Conservation (phyloP, 1,139 yeast species). For the Yamadazyma songkhlaensis region DNA sequence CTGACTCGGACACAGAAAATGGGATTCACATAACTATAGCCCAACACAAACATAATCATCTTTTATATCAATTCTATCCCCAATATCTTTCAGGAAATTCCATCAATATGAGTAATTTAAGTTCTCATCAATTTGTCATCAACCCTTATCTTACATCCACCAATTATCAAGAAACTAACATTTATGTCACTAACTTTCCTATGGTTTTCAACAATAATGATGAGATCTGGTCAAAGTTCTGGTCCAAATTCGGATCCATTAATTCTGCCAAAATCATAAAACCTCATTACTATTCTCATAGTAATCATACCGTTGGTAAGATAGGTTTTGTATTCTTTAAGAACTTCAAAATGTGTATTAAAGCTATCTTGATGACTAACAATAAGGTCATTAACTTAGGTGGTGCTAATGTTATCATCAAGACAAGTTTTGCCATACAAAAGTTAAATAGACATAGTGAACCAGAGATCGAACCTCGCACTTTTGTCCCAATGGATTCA, state of each 20-base stretch:
- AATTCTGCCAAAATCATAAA: slow-evolving; percentile 46
- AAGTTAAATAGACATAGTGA: slow-evolving; percentile 16
- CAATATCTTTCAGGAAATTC: slow-evolving; percentile 8
- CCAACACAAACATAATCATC: slow-evolving; percentile 40
- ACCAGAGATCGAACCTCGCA: too few relatives aligned
- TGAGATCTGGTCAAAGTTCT: slow-evolving; percentile 35
- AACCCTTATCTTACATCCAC: slow-evolving; percentile 13
- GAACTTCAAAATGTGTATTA: slow-evolving; percentile 36
- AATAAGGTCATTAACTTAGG: slow-evolving; percentile 23
- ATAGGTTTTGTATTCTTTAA: slow-evolving; percentile 44
- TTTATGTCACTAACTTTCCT: slow-evolving; percentile 56
- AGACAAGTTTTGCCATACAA: slow-evolving; percentile 43
- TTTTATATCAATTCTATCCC: slow-evolving; percentile 19
- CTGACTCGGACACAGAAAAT: not conserved
- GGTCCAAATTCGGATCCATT: slow-evolving; percentile 42
- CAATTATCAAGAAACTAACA: slow-evolving; percentile 56
- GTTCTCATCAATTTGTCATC: slow-evolving; percentile 9
- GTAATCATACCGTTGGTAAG: slow-evolving; percentile 26
- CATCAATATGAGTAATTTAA: slow-evolving; percentile 4
- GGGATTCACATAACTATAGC: slow-evolving; percentile 29
- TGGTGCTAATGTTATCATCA: slow-evolving; percentile 26
- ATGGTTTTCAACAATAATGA: slow-evolving; percentile 39
- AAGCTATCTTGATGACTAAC: slow-evolving; percentile 40
- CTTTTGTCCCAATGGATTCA: not conserved
- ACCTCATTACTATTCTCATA: slow-evolving; percentile 33